Conservation (phyloP, 1,284 basidiomycete genomes). For the Filobasidium uniguttulatum region DNA sequence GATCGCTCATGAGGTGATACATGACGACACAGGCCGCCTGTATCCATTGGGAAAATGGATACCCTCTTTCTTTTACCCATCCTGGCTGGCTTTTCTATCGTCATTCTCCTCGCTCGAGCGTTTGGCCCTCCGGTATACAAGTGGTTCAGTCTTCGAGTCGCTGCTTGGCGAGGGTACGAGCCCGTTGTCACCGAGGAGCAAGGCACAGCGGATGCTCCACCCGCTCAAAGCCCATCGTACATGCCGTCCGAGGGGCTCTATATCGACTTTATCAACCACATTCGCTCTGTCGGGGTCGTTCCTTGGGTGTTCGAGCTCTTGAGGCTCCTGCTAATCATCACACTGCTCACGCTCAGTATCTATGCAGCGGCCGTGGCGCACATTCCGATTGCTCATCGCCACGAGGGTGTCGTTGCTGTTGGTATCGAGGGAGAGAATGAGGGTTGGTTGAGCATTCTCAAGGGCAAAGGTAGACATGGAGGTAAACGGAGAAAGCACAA, state of each 20-base stretch:
- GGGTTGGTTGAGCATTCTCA: not conserved
- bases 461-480: not conserved
- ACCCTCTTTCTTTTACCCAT: slow-evolving; percentile 32
- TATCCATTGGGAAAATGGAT: slow-evolving; percentile 19
- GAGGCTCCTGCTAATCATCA: slow-evolving; percentile 24
- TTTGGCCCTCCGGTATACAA: slow-evolving; percentile 21
- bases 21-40: no score
- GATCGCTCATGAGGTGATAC: no score
- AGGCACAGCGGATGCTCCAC: slow-evolving; percentile 14
- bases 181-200: slow-evolving; percentile 21
- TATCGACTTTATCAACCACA: slow-evolving; percentile 29
- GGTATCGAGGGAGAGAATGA: not conserved
- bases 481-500: slow-evolving; percentile 18
- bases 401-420: not conserved
- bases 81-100: slow-evolving; percentile 23
- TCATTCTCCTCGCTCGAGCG: slow-evolving; percentile 22
- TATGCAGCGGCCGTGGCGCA: slow-evolving; percentile 32
- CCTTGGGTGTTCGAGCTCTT: slow-evolving; percentile 31
- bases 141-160: slow-evolving; percentile 13
- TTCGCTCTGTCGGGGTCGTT: slow-evolving; percentile 26
- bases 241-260: slow-evolving; percentile 31
- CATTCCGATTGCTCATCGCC: slow-evolving; percentile 14
- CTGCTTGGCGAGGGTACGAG: slow-evolving; percentile 17
- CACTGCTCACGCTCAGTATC: slow-evolving; percentile 31
- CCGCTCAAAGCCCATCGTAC: slow-evolving; percentile 16